Evolutionary conservation across 2,329 filamentous ascomycete genomes (phyloP), one percentile per base, ranked within the genome.

Genomic region (Huntiella bhutanensis): DNA sequence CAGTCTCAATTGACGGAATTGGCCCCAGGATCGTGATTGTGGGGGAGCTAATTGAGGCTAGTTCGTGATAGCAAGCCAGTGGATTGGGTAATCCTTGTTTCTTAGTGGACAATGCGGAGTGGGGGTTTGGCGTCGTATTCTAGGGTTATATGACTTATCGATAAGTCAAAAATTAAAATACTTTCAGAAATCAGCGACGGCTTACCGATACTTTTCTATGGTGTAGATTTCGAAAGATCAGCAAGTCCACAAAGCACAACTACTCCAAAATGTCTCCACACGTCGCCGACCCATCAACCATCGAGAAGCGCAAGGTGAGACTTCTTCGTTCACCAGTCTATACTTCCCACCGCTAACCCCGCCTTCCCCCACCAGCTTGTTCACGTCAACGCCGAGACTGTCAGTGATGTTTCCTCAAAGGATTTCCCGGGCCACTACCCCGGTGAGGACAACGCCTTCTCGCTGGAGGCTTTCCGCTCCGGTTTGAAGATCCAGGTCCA

Each of bases 341-440:
- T 17, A 32, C 13, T 19, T 41, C 7, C 37, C 28, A 13, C 4
- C 28, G 6, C n/a, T 45, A 12, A 13, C 33, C 12, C 13, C n/a
- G 7, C 7, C 8, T 15, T 37, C 11, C 34, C 19, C 33, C 13
- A 35, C 28, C 55, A 94, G 82, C 80, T 83, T 55, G 79, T 98
- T 57, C 77, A 80, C 55, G 78, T 98, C 64, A 84, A 91, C 62
- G 69, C 77, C 54, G 91, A 98, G 64, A 95, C 84, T 16, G 82
- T 98, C 57, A 82, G 81, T 54, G 77, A 96, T 65, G 82, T 88
- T 55, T 73, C 80, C 51, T 91, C 86, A 41, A 93, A 79, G 56
- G 88, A 96, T 59, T 94, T 88, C 60, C 92, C 92, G 12, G 81
- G 82, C 53, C 85, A 94, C 62, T 91, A 80, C 67, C 81, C 84